Percentiles rank a stretch among this genome's conserved stretches.
These are phyloP conservation scores for Aspergillus hortae DNA, from an alignment of 2,329 filamentous ascomycete species.

Conservation along the genomic window DNA sequence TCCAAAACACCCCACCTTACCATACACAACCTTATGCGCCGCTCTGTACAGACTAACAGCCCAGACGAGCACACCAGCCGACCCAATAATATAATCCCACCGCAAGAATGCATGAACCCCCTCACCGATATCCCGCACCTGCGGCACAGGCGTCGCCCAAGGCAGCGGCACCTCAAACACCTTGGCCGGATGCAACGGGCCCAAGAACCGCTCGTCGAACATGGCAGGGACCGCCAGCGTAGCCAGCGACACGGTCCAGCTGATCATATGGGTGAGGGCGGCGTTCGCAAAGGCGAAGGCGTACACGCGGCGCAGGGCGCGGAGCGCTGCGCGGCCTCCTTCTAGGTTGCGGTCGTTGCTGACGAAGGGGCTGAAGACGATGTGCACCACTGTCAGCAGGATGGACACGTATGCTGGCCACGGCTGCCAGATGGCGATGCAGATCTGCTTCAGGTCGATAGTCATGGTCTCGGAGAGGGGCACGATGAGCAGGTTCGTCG, in stretches of 20 bases:
- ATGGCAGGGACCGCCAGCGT: constrained; percentile 34
- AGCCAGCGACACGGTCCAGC: constrained; percentile 39
- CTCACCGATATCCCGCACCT: constrained; percentile 34
- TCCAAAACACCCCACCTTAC: constrained; percentile 20
- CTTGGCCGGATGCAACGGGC: constrained; percentile 34
- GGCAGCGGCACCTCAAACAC: constrained; percentile 38
- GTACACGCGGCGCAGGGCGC: constrained; percentile 38
- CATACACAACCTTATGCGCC: constrained; percentile 26
- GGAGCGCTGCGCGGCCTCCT: constrained; percentile 24
- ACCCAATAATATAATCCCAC: constrained; percentile 48
- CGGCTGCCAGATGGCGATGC: constrained; percentile 50
- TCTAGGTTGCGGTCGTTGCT: constrained; percentile 19
- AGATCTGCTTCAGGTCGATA: constrained; percentile 44
- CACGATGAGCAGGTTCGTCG: constrained; percentile 42
- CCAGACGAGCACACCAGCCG: constrained; percentile 45
- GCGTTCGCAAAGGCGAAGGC: constrained; percentile 40
- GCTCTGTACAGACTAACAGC: constrained; percentile 34
- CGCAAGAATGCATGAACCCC: constrained; percentile 47
- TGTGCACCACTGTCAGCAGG: constrained; percentile 31
- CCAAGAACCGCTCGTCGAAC: constrained; percentile 30
- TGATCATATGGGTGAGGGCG: constrained; percentile 38
- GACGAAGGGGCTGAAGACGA: constrained; percentile 21
- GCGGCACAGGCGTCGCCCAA: constrained; percentile 25
- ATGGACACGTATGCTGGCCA: constrained; percentile 48
- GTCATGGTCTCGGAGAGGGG: constrained; percentile 39